Evolutionary conservation across 106 monocot species (phyloP).

Genomic region (Xerophyta viscosa): DNA sequence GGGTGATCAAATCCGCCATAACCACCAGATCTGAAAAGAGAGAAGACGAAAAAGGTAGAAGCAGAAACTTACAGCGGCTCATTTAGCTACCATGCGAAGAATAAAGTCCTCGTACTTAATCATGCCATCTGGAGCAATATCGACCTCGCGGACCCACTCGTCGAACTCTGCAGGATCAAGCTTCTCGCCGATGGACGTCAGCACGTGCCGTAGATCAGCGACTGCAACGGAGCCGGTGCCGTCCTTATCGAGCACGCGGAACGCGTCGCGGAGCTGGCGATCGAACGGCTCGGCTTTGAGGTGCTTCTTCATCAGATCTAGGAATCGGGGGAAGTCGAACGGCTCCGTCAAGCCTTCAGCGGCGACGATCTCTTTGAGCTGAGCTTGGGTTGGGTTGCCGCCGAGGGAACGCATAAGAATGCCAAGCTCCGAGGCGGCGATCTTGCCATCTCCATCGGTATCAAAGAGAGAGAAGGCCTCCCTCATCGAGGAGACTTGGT

Average conservation of each 20-base stretch:
- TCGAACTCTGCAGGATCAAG: slow-evolving; percentile 87
- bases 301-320: slow-evolving; percentile 80
- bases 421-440: slow-evolving; percentile 89
- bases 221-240: slow-evolving; percentile 60
- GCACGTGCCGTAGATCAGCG: slow-evolving; percentile 75
- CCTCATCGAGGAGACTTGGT: slow-evolving; percentile 85
- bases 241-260: slow-evolving; percentile 94
- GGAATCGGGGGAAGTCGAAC: slow-evolving; percentile 85
- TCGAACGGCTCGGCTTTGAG: slow-evolving; percentile 78
- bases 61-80: background rate
- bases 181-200: slow-evolving; percentile 91
- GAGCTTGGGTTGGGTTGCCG: slow-evolving; percentile 89
- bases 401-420: slow-evolving; percentile 96
- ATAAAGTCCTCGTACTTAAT: slow-evolving; percentile 95
- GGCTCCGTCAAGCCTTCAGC: slow-evolving; percentile 60
- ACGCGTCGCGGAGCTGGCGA: slow-evolving; percentile 81
- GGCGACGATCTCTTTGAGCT: slow-evolving; percentile 70
- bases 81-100: slow-evolving; percentile 86
- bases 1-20: background rate
- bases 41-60: no score
- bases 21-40: background rate
- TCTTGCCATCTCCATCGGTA: slow-evolving; percentile 85
- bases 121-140: slow-evolving; percentile 65
- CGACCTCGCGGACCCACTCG: slow-evolving; percentile 96
- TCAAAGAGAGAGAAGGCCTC: slow-evolving; percentile 97